Evolutionary conservation across 192 early-diverging fungal genomes (phyloP).

Genomic region (Dimargaris cristalligena): DNA sequence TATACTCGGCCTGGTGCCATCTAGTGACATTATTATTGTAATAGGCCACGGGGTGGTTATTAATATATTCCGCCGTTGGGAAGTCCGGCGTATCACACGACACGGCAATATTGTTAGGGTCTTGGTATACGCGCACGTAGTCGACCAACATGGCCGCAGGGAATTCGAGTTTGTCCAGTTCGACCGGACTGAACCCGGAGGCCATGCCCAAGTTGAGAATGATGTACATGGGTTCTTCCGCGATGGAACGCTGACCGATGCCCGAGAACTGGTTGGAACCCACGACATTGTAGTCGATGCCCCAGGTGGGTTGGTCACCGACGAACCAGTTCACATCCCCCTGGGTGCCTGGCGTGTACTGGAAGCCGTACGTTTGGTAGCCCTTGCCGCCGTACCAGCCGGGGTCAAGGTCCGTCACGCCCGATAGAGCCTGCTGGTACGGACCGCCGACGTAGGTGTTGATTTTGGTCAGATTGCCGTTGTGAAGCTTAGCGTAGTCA

Average conservation of each 20-base stretch:
- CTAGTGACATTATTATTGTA: conserved; percentile 26
- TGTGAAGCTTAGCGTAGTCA: conserved; percentile 18
- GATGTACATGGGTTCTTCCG: conserved; percentile 43
- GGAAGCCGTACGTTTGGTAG: conserved; percentile 27
- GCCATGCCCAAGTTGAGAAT: conserved; percentile 36
- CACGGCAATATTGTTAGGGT: conserved; percentile 26
- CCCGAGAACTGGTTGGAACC: conserved; percentile 25
- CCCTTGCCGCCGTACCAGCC: conserved; percentile 18
- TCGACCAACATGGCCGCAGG: conserved; percentile 35
- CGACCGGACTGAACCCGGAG: conserved; percentile 23
- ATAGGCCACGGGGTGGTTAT: conserved; percentile 33
- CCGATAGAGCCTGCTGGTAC: conserved; percentile 31
- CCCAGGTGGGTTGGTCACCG: conserved; percentile 24
- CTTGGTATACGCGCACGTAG: conserved; percentile 38
- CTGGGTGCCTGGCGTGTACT: conserved; percentile 23
- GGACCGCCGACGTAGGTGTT: conserved; percentile 26
- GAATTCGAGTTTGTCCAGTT: conserved; percentile 19
- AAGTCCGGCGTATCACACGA: conserved; percentile 35
- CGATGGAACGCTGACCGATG: conserved; percentile 24
- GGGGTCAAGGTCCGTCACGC: conserved; percentile 21
- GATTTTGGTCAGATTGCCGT: background rate
- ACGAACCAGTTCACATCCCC: conserved; percentile 27
- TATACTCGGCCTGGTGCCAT: conserved; percentile 28
- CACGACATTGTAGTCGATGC: conserved; percentile 21
- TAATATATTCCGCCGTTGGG: conserved; percentile 34